These are phyloP conservation scores for Besnoitia besnoiti DNA, from an alignment of 169 alveolate genomes.

Conservation along the genomic window DNA sequence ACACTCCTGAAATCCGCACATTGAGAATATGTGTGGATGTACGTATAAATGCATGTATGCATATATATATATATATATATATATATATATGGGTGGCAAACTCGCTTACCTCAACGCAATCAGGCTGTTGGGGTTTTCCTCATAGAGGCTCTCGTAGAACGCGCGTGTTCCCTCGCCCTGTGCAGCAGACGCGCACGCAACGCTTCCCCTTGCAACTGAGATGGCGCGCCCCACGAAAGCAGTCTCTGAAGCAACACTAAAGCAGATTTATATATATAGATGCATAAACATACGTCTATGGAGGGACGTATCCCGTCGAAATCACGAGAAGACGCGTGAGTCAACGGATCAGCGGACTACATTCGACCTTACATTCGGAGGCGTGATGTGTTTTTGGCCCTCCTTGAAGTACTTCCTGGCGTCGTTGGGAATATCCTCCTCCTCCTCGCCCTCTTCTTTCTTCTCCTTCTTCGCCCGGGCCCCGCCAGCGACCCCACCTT, in stretches of 20 bases:
- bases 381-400: constrained; percentile 89
- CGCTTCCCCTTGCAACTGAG: no score
- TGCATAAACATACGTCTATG: neutral
- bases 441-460: constrained; percentile 66
- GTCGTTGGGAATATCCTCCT: constrained; percentile 74
- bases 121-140: constrained; percentile 88
- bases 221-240: no score
- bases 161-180: constrained; percentile 93
- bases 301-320: neutral
- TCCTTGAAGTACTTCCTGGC: constrained; percentile 80
- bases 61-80: neutral
- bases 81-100: neutral
- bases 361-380: constrained; percentile 80
- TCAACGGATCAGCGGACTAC: neutral
- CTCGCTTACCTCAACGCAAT: constrained; percentile 83
- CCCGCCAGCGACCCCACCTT: neutral
- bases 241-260: neutral
- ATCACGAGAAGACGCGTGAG: neutral
- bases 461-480: neutral
- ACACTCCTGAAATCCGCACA: neutral
- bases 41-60: neutral
- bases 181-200: no score
- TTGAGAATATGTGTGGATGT: no score
- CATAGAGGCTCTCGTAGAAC: constrained; percentile 87
- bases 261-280: neutral